Conservation (phyloP, 257 asterid species). For the Petunia secreta region DNA sequence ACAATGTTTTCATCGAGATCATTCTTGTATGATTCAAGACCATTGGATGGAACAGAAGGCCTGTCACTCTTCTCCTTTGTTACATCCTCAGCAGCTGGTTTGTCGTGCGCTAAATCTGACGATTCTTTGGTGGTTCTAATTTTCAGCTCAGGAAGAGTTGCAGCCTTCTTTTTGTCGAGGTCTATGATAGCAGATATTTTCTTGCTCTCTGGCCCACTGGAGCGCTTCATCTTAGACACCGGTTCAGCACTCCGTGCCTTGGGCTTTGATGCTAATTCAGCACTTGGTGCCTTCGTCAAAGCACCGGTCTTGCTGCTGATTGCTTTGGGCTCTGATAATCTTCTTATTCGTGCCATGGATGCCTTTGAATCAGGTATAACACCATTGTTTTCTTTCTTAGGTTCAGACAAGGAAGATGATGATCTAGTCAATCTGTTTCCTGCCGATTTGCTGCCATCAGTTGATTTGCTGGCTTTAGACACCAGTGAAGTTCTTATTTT, state of each 20-base stretch:
- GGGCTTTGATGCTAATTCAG: constrained; percentile 52
- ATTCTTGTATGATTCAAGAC: constrained; percentile 43
- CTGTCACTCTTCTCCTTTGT: constrained; percentile 34
- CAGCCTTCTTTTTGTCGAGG: constrained; percentile 81
- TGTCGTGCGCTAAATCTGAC: constrained; percentile 38
- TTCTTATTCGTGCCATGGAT: constrained; percentile 71
- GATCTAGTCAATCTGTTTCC: constrained; percentile 76
- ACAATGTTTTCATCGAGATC: constrained; percentile 63
- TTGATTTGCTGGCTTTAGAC: constrained; percentile 56
- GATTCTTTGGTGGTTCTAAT: constrained; percentile 56
- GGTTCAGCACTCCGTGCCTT: constrained; percentile 42
- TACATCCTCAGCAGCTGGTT: constrained; percentile 37
- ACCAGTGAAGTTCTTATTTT: constrained; percentile 65
- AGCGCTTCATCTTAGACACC: constrained; percentile 52
- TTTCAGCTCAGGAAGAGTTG: constrained; percentile 84
- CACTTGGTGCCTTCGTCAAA: constrained; percentile 51
- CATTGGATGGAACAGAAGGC: constrained; percentile 37
- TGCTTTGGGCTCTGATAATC: constrained; percentile 85
- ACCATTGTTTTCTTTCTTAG: constrained; percentile 52
- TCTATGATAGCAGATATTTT: constrained; percentile 77
- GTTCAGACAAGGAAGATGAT: constrained; percentile 69
- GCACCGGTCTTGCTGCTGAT: constrained; percentile 44
- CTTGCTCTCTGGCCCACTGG: constrained; percentile 67
- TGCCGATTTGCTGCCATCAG: constrained; percentile 52
- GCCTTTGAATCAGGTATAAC: constrained; percentile 67